Base-by-base conservation (phyloP, 352 stramenopile species). In the Elongisporangium undulatum region DNA sequence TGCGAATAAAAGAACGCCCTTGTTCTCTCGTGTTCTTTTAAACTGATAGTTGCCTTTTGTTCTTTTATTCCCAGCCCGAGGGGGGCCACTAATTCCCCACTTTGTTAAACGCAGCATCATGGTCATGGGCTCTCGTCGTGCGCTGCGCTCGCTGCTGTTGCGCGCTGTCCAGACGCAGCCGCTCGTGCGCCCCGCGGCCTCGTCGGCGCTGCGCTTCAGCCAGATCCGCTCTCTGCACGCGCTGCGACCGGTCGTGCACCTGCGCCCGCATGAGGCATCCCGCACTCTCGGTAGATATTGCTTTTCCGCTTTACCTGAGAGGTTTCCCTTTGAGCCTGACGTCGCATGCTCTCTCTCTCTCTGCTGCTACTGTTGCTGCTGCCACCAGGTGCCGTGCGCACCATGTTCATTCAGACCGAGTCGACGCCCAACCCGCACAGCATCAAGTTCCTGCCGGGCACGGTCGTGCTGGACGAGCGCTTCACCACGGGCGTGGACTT, bases 391-490 rank as follows among this genome's bases (percentile, higher is more conserved):
- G 67, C 90, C 38, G 39, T 81, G 63, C 70, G 94, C 74, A 74
- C 94, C 63, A 95, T 99, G 67, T 99, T 99, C 79, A 98, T 99
- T 72, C 93, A 99, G 82, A 99, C 97, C 41, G 96, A 98, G 70
- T 72, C 89, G 38, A 99, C 98, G 52, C 98, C 98, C 3, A 99
- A 99, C 79, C 97, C 98, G 51, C 89, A 97, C 72, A 97, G 87
- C 63, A 75, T 99, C 67, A 99, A 99, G 79, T 99, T 99, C 71
- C 68, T 99, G 20, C 97, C 97, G 5, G 92, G 91, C 22, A 79
- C 85, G 56, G 66, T 74, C 3, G 89, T 98, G 45, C 79, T 99
- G 52, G 85, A 97, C 55, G 87, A 96, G 4, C 82, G 85, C 62
- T 95, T 94, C 69, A 82, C 84, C 39, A 94, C 86, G n/a, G 84